phyloP scores from a whole-genome alignment of 2,329 filamentous ascomycete genomes.

The Arthroderma uncinatum region DNA sequence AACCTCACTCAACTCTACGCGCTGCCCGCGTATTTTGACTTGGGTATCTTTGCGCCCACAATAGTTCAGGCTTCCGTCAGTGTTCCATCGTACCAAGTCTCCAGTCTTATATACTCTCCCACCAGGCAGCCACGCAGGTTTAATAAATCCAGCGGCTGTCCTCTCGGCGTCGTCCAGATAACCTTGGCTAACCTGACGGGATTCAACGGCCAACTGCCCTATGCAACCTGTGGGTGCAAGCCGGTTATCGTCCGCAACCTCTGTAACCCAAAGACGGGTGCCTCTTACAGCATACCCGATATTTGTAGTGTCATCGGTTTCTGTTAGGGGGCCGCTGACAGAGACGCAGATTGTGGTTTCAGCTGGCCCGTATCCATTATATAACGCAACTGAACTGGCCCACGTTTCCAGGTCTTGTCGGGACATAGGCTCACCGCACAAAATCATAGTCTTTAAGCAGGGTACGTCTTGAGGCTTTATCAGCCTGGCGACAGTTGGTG shows the following conservation, averaged over 20 bases:
- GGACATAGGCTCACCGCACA: conserved; percentile 38
- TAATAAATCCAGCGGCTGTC: conserved; percentile 44
- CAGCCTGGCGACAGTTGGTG: conserved; percentile 46
- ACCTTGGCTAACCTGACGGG: conserved; percentile 37
- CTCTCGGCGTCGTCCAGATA: conserved; percentile 31
- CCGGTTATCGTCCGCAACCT: conserved; percentile 24
- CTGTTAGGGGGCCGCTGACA: conserved; percentile 27
- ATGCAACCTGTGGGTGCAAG: conserved; percentile 45
- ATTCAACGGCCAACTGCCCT: conserved; percentile 51
- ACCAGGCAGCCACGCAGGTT: conserved; percentile 24
- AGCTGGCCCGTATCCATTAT: conserved; percentile 36
- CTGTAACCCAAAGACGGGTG: conserved; percentile 27
- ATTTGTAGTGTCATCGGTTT: conserved; percentile 27
- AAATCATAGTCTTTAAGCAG: conserved; percentile 30
- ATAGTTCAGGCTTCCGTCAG: conserved; percentile 23
- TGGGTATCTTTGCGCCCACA: conserved; percentile 27
- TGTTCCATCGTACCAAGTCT: conserved; percentile 25
- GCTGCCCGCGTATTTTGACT: conserved; percentile 28
- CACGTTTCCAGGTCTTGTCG: conserved; percentile 33
- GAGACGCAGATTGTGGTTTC: conserved; percentile 36
- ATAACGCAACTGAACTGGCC: conserved; percentile 32
- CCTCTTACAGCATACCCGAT: conserved; percentile 24
- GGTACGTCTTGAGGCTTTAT: conserved; percentile 34
- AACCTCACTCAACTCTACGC: conserved; percentile 28
- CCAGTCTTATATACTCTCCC: conserved; percentile 28